phyloP scores from a whole-genome alignment of 2,329 filamentous ascomycete genomes.

The Penicillium frequentans region DNA sequence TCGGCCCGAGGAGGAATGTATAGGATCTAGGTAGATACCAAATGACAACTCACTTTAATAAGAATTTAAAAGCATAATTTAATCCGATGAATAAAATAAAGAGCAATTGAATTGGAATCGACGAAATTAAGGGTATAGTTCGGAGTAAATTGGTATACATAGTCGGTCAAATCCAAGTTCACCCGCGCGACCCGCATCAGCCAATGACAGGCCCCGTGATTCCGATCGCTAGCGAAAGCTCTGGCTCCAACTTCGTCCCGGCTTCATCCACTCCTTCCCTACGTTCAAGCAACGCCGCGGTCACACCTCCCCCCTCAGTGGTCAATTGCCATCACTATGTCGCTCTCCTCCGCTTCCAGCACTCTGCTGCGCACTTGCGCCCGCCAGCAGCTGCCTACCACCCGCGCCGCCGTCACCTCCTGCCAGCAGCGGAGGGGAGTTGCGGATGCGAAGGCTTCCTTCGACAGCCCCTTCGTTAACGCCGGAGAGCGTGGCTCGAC shows the following conservation, averaged over 20 bases:
- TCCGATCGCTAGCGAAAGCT: slow-evolving; percentile 44
- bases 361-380: slow-evolving; percentile 63
- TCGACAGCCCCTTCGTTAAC: slow-evolving; percentile 58
- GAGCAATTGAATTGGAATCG: background rate
- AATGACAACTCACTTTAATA: background rate
- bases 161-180: slow-evolving; percentile 8
- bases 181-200: slow-evolving; percentile 18
- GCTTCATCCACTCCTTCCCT: slow-evolving; percentile 36
- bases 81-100: background rate
- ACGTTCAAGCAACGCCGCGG: slow-evolving; percentile 30
- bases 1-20: background rate
- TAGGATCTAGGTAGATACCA: background rate
- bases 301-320: slow-evolving; percentile 31
- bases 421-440: slow-evolving; percentile 44
- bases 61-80: background rate
- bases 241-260: slow-evolving; percentile 41
- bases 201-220: slow-evolving; percentile 44
- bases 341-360: slow-evolving; percentile 67
- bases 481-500: slow-evolving; percentile 48
- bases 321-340: slow-evolving; percentile 36
- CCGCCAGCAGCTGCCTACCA: slow-evolving; percentile 47
- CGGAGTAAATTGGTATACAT: background rate
- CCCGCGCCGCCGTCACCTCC: slow-evolving; percentile 43
- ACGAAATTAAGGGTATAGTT: background rate
- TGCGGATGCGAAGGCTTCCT: slow-evolving; percentile 43